Evolutionary conservation across 163 green algal species (phyloP), one percentile per base, ranked within the genome.

Genomic region (Prototheca wickerhamii): DNA sequence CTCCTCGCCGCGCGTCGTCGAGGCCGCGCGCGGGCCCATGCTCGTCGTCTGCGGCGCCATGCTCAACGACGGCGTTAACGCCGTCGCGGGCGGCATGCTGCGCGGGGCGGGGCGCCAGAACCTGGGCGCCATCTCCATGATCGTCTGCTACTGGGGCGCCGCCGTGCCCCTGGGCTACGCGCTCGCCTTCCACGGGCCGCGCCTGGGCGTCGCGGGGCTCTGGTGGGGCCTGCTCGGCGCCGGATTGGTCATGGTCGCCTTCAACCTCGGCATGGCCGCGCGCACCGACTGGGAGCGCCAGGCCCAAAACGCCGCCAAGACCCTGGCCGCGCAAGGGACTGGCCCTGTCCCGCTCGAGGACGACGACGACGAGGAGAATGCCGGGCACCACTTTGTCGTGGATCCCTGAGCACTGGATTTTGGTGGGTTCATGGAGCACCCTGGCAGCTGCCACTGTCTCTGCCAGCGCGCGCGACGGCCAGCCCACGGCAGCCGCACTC

Each of bases 101-200:
- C 65, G 78, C 10, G 78, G 65, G 3, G 35, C 58, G 0, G 78
- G 78, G 33, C 68, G 77, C 6, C 78, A 84, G 64, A 51, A 53
- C 35, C 52, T 77, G 10, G 72, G 69, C 20, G 69, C 69, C 0
- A 25, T 64, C 6, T 46, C 73, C 31, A 79, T 74, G 46, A 32
- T 75, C 12, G 23, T 29, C 25, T 40, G 37, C 20, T 84, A 73
- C 21, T 84, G 72, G 72, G 32, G 37, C 21, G 8, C 81, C 35
- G 78, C 76, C 30, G 21, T 84, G 31, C 78, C 78, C 17, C 33
- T 75, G 3, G 74, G 60, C 23, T 61, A 40, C 25, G 18, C 66
- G 42, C 50, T 82, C 12, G 66, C 49, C 5, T 68, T 83, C 30
- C 53, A n/a, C n/a, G n/a, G 46, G 31, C 20, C 28, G 1, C n/a